A percentile compares a stretch with the other conserved stretches of the same genome.
Evolutionary conservation across 441 rosid species (phyloP).

Genomic region (Geranium incanum): DNA sequence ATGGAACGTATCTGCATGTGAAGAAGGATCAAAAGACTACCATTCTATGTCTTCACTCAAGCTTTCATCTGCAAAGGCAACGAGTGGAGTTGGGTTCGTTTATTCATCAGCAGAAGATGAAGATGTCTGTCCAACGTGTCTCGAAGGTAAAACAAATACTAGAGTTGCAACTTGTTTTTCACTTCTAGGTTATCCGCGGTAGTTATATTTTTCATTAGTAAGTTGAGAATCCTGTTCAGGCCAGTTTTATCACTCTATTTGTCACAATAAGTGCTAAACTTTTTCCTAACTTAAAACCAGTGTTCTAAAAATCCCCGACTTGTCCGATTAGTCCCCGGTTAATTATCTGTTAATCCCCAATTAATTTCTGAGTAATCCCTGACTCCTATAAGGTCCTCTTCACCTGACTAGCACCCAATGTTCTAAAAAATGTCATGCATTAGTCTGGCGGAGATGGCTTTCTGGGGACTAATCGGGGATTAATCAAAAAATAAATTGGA

Average conservation of each 20-base stretch:
- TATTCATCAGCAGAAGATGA: conserved; percentile 43
- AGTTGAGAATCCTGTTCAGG: not conserved
- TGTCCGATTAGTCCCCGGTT: too few species aligned
- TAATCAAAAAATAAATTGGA: too few species aligned
- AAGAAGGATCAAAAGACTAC: conserved; percentile 56
- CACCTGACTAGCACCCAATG: too few species aligned
- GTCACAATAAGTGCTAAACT: not conserved
- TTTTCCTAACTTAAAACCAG: too few species aligned
- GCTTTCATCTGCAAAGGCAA: conserved; percentile 43
- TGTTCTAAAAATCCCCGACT: too few species aligned
- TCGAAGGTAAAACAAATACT: conserved; percentile 54
- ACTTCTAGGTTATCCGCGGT: not conserved
- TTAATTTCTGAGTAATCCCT: too few species aligned
- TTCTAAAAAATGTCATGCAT: too few species aligned
- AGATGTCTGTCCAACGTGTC: conserved; percentile 66
- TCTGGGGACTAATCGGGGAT: too few species aligned
- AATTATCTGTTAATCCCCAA: too few species aligned
- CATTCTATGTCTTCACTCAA: conserved; percentile 46
- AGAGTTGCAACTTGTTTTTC: not conserved
- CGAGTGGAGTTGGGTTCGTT: conserved; percentile 41
- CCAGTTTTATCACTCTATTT: too few species aligned
- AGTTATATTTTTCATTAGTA: not conserved
- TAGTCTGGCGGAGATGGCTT: too few species aligned
- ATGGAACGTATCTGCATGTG: conserved; percentile 57
- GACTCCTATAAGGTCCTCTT: too few species aligned